Conservation (phyloP, 108 stramenopile species). For the Skeletonema tropicum region DNA sequence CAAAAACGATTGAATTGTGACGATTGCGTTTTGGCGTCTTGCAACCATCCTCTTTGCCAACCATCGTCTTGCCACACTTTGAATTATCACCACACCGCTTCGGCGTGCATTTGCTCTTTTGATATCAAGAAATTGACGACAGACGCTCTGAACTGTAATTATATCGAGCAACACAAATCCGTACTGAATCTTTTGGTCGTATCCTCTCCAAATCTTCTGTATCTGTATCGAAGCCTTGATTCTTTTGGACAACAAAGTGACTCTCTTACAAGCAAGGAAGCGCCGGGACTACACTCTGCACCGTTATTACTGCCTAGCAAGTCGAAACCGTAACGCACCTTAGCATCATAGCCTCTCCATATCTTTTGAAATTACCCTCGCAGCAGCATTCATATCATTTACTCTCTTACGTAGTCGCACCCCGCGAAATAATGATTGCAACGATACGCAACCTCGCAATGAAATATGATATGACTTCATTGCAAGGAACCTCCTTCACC, state of each 20-base stretch:
- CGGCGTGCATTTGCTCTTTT: neutral
- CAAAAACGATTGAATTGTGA: neutral
- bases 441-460: slow-evolving; percentile 10
- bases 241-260: slow-evolving; percentile 2
- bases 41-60: slow-evolving; percentile 12
- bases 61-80: slow-evolving; percentile 33
- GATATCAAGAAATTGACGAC: slow-evolving; percentile 11
- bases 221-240: slow-evolving; percentile 45
- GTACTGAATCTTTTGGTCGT: slow-evolving; percentile 35
- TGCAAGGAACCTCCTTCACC: slow-evolving; percentile 24
- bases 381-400: slow-evolving; percentile 14
- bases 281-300: slow-evolving; percentile 38
- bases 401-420: neutral
- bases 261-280: slow-evolving; percentile 38
- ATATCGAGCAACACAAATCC: slow-evolving; percentile 54
- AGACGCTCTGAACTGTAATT: slow-evolving; percentile 30
- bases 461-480: slow-evolving; percentile 31
- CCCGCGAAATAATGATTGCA: slow-evolving; percentile 23
- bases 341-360: slow-evolving; percentile 32
- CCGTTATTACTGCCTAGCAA: neutral
- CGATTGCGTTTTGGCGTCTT: neutral
- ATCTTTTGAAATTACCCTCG: slow-evolving; percentile 40
- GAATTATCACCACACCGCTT: neutral
- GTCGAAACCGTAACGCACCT: slow-evolving; percentile 10
- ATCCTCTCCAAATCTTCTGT: slow-evolving; percentile 42